These are phyloP conservation scores for Leavenworthia alabamica DNA, from an alignment of 345 rosid species.

Conservation along the genomic window DNA sequence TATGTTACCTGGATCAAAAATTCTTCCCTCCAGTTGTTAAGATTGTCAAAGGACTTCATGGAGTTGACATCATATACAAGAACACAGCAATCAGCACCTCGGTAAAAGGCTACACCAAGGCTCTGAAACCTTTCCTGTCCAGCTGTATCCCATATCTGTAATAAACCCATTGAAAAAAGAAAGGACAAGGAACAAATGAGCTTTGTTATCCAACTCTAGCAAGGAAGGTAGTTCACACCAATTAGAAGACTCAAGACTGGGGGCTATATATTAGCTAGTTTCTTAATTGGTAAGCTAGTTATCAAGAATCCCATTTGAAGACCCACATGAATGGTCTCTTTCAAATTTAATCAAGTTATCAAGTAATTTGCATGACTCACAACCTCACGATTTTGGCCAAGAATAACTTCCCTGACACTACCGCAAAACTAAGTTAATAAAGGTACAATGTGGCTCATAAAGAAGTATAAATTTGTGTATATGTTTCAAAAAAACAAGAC, in stretches of 20 bases:
- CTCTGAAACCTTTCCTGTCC: slow-evolving; percentile 95
- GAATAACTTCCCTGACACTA: neutral
- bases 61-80: slow-evolving; percentile 91
- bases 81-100: slow-evolving; percentile 81
- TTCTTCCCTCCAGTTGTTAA: slow-evolving; percentile 82
- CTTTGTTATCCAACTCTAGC: neutral
- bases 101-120: slow-evolving; percentile 86
- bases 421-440: neutral
- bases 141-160: slow-evolving; percentile 95
- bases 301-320: neutral
- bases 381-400: neutral
- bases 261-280: too few relatives aligned
- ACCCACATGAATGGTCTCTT: neutral
- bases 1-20: slow-evolving; percentile 63
- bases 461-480: neutral
- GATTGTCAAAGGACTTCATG: slow-evolving; percentile 70
- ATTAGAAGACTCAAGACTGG: neutral
- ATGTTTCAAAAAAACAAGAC: neutral
- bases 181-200: neutral
- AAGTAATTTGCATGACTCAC: neutral
- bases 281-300: neutral
- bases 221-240: neutral
- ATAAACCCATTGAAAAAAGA: slow-evolving; percentile 10
- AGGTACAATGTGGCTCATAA: neutral
- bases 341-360: neutral